phyloP scores from a whole-genome alignment of 2,329 filamentous ascomycete species.

The Cercospora sp. region DNA sequence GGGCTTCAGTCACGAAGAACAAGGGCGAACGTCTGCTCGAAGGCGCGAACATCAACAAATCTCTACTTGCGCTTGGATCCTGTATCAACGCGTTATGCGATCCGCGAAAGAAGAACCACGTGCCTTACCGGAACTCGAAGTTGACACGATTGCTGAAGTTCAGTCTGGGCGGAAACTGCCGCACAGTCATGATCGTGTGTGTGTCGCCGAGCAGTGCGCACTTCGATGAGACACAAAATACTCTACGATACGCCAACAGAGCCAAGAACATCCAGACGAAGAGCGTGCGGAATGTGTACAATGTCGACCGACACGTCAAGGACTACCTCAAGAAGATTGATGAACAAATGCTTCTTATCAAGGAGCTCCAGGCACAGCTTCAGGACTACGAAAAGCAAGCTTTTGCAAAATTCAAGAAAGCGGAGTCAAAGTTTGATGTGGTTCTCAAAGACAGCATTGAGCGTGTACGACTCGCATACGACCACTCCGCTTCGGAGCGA shows the following conservation, averaged over 20 bases:
- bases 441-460: conserved; percentile 75
- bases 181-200: conserved; percentile 99
- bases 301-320: conserved; percentile 98
- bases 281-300: conserved; percentile 98
- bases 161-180: conserved; percentile 95
- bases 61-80: conserved; percentile 85
- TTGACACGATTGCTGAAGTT: conserved; percentile 94
- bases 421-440: conserved; percentile 77
- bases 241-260: conserved; percentile 91
- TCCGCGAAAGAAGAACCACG: conserved; percentile 83
- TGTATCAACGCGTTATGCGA: conserved; percentile 99
- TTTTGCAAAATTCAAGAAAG: conserved; percentile 87
- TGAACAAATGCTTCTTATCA: conserved; percentile 95
- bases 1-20: conserved; percentile 95
- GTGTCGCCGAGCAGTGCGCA: conserved; percentile 95
- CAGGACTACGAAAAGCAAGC: conserved; percentile 81
- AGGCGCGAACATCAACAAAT: conserved; percentile 99
- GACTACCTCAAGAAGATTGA: conserved; percentile 99
- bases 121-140: conserved; percentile 97
- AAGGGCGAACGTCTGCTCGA: conserved; percentile 86
- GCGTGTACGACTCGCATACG: conserved; percentile 79
- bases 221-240: conserved; percentile 98
- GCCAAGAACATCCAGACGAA: conserved; percentile 99
- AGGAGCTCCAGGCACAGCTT: conserved; percentile 89
- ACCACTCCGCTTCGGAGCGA: conserved; percentile 74